Percentiles rank a stretch among this genome's conserved stretches.
phyloP scores from a whole-genome alignment of 768 basidiomycete genomes.

The Phylloporus scabripes region DNA sequence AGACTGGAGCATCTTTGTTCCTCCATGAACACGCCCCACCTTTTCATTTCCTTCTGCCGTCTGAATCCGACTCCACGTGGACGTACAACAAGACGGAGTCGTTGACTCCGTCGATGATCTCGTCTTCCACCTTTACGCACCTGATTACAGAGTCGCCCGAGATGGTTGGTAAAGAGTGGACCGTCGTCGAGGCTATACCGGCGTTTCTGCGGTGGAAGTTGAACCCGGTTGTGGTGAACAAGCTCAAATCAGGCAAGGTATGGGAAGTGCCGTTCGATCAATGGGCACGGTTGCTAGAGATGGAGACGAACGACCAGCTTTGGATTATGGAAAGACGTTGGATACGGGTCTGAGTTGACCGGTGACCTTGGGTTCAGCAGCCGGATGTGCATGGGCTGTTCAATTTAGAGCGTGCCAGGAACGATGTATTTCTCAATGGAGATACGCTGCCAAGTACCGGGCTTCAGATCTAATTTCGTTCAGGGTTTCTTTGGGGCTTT shows the following conservation, averaged over 20 bases:
- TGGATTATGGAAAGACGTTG: conserved; percentile 44
- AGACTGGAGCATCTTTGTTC: conserved; percentile 89
- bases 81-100: conserved; percentile 81
- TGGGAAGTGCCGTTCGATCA: conserved; percentile 22
- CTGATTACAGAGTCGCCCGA: conserved; percentile 48
- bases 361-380: neutral
- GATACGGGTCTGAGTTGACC: neutral
- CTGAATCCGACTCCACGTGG: conserved; percentile 37
- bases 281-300: conserved; percentile 28
- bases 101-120: conserved; percentile 41
- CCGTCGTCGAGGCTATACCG: conserved; percentile 36
- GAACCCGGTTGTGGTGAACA: conserved; percentile 11
- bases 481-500: too few relatives aligned
- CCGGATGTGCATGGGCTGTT: neutral
- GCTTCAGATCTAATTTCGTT: too few relatives aligned
- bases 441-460: too few relatives aligned
- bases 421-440: too few relatives aligned
- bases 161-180: conserved; percentile 35
- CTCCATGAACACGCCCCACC: conserved; percentile 63
- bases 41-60: conserved; percentile 15
- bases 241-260: conserved; percentile 16
- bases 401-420: too few relatives aligned
- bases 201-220: conserved; percentile 42
- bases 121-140: conserved; percentile 48
- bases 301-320: conserved; percentile 38